Percentiles rank a stretch among this genome's conserved stretches.
phyloP scores from a whole-genome alignment of 345 rosid genomes.

The Acer campestre region DNA sequence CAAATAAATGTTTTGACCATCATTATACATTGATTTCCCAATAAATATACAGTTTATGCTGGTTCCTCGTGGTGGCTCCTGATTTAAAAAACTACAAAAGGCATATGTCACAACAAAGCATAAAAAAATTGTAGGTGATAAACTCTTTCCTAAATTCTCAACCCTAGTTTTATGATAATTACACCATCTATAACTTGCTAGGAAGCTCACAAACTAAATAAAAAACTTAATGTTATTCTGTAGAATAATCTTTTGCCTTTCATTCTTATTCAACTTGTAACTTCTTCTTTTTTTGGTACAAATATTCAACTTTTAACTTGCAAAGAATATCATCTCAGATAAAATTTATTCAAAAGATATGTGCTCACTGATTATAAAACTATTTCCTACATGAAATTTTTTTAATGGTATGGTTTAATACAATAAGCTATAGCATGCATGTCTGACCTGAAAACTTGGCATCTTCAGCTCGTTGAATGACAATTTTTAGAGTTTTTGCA shows the following conservation, averaged over 20 bases:
- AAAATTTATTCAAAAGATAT: neutral
- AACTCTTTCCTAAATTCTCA: neutral
- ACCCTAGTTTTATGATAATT: neutral
- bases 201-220: neutral
- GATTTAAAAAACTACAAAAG: neutral
- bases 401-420: neutral
- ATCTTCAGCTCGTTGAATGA: slow-evolving; percentile 72
- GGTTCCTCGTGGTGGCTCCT: neutral
- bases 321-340: neutral
- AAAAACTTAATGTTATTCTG: neutral
- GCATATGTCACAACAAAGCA: neutral
- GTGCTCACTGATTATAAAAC: neutral
- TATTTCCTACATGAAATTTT: too few relatives aligned
- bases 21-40: neutral
- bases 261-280: neutral
- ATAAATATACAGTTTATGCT: neutral
- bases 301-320: neutral
- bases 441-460: slow-evolving; percentile 64
- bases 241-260: neutral
- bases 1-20: neutral
- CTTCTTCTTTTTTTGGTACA: too few relatives aligned
- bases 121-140: neutral
- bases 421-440: neutral
- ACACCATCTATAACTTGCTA: neutral
- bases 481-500: slow-evolving; percentile 72